Percentiles rank a stretch among this genome's conserved stretches.
Evolutionary conservation across 1,284 basidiomycete species (phyloP).

Genomic region (Malassezia globosa): DNA sequence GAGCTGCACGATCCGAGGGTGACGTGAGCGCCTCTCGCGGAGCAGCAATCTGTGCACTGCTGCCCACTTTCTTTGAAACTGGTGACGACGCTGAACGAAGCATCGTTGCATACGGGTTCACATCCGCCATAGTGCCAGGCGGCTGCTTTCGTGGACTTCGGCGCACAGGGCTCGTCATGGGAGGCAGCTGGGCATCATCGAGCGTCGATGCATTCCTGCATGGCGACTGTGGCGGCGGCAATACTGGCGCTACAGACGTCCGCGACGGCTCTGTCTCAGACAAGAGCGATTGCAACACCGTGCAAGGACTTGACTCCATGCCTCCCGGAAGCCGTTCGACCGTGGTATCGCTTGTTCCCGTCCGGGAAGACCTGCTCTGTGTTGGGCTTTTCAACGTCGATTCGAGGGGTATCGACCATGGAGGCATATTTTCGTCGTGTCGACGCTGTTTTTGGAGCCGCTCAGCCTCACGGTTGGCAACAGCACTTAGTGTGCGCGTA

Average conservation of each 20-base stretch:
- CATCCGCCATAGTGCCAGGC: conserved; percentile 25
- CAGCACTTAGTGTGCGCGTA: conserved; percentile 5
- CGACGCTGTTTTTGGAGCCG: not conserved
- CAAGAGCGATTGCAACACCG: conserved; percentile 38
- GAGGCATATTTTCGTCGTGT: conserved; percentile 5
- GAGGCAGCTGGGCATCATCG: conserved; percentile 17
- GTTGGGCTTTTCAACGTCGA: conserved; percentile 16
- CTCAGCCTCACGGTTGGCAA: conserved; percentile 7
- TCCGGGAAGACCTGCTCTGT: not conserved
- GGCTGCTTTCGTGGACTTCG: conserved; percentile 44
- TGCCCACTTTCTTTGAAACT: not conserved
- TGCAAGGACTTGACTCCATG: conserved; percentile 38
- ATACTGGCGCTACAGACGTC: not conserved
- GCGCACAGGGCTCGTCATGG: conserved; percentile 22
- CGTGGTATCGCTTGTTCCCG: not conserved
- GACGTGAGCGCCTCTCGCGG: conserved; percentile 6
- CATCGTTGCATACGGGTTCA: conserved; percentile 37
- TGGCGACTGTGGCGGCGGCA: too few relatives aligned
- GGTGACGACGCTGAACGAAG: conserved; percentile 8
- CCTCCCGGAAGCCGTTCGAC: conserved; percentile 20
- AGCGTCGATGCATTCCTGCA: conserved; percentile 22
- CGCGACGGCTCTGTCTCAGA: conserved; percentile 25
- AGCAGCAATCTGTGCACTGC: not conserved
- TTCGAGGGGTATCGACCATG: not conserved
- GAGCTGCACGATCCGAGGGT: not conserved